phyloP scores from a whole-genome alignment of 129 eudicot genomes.

The Pittosporum tobira region DNA sequence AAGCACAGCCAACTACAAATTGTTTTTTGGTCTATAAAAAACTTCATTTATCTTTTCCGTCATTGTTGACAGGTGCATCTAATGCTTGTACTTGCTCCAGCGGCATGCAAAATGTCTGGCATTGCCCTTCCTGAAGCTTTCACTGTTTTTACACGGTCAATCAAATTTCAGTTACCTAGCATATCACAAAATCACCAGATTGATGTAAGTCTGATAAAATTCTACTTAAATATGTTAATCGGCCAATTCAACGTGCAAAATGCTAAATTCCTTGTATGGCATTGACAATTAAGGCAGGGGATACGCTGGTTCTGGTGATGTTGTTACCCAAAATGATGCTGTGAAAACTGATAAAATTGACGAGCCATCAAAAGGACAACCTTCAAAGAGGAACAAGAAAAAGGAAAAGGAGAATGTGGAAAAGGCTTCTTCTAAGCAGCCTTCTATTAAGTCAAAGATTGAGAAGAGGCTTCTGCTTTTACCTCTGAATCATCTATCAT shows the following conservation, averaged over 20 bases:
- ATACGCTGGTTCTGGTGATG: conserved; percentile 37
- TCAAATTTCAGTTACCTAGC: conserved; percentile 55
- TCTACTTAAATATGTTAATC: not conserved
- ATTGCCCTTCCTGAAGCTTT: conserved; percentile 97
- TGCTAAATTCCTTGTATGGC: not conserved
- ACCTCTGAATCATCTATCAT: conserved; percentile 74
- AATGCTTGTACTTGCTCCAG: conserved; percentile 99
- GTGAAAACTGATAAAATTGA: conserved; percentile 64
- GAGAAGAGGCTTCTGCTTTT: conserved; percentile 74
- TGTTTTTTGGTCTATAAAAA: conserved; percentile 5
- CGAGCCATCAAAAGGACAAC: conserved; percentile 49
- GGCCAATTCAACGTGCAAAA: not conserved
- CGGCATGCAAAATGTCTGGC: conserved; percentile 98
- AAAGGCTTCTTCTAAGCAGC: conserved; percentile 26
- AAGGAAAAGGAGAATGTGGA: conserved; percentile 70
- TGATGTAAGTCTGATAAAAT: conserved; percentile 45
- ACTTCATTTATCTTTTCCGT: conserved; percentile 4
- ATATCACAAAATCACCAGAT: conserved; percentile 24
- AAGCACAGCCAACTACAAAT: not conserved
- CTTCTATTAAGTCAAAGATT: conserved; percentile 33
- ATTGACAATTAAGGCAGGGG: conserved; percentile 58
- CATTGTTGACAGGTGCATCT: conserved; percentile 55
- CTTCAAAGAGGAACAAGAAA: conserved; percentile 66
- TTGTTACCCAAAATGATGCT: conserved; percentile 41
- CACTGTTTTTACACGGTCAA: conserved; percentile 73